These are phyloP conservation scores for Ajuga reptans DNA, from an alignment of 305 asterid species.

Conservation along the genomic window DNA sequence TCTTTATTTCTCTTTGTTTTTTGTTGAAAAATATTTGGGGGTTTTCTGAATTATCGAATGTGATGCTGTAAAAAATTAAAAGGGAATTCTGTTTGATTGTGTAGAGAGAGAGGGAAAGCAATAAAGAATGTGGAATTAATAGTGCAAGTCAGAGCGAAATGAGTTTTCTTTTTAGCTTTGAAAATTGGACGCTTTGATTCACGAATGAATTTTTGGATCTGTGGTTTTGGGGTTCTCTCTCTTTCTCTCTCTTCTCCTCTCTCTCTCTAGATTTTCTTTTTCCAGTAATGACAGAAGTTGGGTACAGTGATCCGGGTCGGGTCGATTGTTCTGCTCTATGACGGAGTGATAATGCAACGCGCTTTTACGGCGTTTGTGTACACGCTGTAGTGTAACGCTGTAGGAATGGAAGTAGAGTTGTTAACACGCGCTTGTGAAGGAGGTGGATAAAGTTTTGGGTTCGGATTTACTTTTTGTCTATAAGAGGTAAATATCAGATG, in stretches of 20 bases:
- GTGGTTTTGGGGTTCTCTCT: slow-evolving; percentile 34
- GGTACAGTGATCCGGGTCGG: slow-evolving; percentile 36
- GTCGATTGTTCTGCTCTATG: slow-evolving; percentile 10
- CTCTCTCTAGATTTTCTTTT: slow-evolving; percentile 17
- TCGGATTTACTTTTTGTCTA: slow-evolving; percentile 17
- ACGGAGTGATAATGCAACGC: not conserved
- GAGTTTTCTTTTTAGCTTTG: slow-evolving; percentile 28
- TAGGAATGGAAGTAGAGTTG: not conserved
- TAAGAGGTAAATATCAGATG: slow-evolving; percentile 11
- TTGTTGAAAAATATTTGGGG: slow-evolving; percentile 24
- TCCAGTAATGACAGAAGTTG: slow-evolving; percentile 17
- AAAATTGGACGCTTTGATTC: slow-evolving; percentile 53
- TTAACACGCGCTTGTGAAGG: not conserved
- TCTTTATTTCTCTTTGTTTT: slow-evolving; percentile 27
- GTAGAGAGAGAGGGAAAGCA: slow-evolving; percentile 20
- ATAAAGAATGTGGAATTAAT: slow-evolving; percentile 32
- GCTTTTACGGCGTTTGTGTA: not conserved
- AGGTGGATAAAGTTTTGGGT: not conserved
- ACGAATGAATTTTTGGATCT: slow-evolving; percentile 35
- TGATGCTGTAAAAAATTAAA: slow-evolving; percentile 36
- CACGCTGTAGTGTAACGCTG: not conserved
- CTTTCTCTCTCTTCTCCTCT: slow-evolving; percentile 6
- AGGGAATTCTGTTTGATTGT: slow-evolving; percentile 3
- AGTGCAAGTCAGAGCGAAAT: slow-evolving; percentile 30
- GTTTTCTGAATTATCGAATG: slow-evolving; percentile 33